Base-by-base conservation (phyloP, 345 rosid species). In the Zanthoxylum bungeanum region DNA sequence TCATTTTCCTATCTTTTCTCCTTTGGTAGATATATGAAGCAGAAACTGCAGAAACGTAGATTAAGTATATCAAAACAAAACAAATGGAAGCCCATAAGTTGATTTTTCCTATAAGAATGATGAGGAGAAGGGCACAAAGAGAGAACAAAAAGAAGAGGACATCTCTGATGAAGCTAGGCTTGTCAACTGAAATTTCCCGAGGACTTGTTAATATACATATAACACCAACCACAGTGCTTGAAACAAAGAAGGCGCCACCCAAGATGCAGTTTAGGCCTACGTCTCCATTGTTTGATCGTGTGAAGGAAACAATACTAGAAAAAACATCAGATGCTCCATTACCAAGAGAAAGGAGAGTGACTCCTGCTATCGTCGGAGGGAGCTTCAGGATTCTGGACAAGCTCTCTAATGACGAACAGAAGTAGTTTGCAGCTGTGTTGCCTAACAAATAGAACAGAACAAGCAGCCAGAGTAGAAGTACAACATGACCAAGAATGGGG, bases 321-420 rank as follows among this genome's bases (percentile, higher is more conserved):
- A 93, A 93, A 3, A 91, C 87, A 84, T 92, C 98, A 0, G 95
- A 91, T 3, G 97, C 93, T 7, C 98, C 98, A 61, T 94, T 92
- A 3, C 98, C 97, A 5, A 94, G 89, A 61, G 98, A 90, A 75
- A 94, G 88, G 53, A 94, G 93, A 33, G 98, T 94, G 31, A 89
- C 88, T 17, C 98, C 97, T 0, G 98, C 97, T 3, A 93, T 83
- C 0, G 96, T 86, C 0, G 96, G 98, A n/a, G 96, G 86, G 50
- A 93, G 90, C 64, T 80, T 88, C 47, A 90, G 75, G 72, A 90
- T n/a, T 72, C 78, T 90, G 22, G 98, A 91, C 74, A 93, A 75
- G 73, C 76, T 81, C 50, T 91, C 97, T 24, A 93, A 73, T 1
- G 97, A 88, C 9, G 87, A 84, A 58, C 98, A 93, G 84, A 93